A percentile compares a stretch with the other conserved stretches of the same genome.
Evolutionary conservation across 192 early-diverging fungal species (phyloP).

Genomic region (Coemansia sp.): DNA sequence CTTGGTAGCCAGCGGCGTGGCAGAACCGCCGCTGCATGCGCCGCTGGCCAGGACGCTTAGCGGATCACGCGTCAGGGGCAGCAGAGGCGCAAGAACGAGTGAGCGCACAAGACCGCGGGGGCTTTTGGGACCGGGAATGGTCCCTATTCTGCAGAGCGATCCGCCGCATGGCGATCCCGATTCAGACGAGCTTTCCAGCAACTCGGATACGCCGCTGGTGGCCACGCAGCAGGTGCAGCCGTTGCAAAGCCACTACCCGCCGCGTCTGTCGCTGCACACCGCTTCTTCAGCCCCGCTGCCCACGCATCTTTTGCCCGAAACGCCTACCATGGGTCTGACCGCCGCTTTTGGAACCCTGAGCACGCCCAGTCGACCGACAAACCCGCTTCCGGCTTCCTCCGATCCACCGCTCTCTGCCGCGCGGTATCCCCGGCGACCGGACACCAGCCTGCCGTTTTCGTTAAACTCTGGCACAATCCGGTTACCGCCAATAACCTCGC

Average conservation of each 20-base stretch:
- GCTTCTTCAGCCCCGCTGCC: background rate
- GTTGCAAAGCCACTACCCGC: background rate
- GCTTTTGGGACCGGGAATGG: constrained; percentile 44
- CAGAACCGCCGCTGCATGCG: too few relatives aligned
- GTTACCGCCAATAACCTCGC: constrained; percentile 47
- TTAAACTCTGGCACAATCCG: constrained; percentile 17
- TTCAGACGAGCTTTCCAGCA: constrained; percentile 10
- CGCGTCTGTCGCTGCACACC: background rate
- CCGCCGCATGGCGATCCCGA: constrained; percentile 9
- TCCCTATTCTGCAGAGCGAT: constrained; percentile 47
- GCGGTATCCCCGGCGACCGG: background rate
- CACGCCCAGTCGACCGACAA: constrained; percentile 8
- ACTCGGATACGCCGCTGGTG: constrained; percentile 36
- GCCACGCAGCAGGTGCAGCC: background rate
- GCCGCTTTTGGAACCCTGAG: constrained; percentile 35
- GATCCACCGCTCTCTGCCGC: background rate
- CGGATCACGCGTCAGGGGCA: background rate
- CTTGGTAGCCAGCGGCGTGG: background rate
- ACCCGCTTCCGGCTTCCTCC: background rate
- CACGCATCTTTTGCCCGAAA: constrained; percentile 14
- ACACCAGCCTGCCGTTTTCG: background rate
- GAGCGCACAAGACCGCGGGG: constrained; percentile 7
- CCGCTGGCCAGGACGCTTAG: background rate
- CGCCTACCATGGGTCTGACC: constrained; percentile 40
- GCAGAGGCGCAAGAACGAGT: background rate